Conservation (phyloP, 371 early-diverging fungal genomes). For the Lichtheimia corymbifera region DNA sequence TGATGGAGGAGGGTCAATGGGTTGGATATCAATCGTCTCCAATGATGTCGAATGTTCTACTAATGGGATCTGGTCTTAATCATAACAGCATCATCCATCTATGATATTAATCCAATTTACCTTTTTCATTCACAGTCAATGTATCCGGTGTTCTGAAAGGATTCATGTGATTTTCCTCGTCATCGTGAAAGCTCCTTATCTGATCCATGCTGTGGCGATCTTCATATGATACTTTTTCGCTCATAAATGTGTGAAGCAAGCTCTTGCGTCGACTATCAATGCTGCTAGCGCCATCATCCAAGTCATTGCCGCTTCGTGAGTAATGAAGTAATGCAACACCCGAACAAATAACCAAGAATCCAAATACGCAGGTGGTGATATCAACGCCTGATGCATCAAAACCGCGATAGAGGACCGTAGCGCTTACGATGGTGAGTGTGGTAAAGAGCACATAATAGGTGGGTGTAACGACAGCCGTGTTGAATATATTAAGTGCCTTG, state of each 20-base stretch:
- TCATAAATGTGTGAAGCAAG: constrained; percentile 22
- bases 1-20: background rate
- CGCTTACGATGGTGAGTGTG: constrained; percentile 87
- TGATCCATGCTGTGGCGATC: constrained; percentile 9
- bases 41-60: background rate
- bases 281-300: constrained; percentile 29
- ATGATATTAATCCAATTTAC: too few species aligned
- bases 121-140: too few species aligned
- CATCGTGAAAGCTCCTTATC: background rate
- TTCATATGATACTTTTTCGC: constrained; percentile 21
- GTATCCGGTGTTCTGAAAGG: background rate
- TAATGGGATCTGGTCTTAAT: too few species aligned
- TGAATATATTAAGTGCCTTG: constrained; percentile 93
- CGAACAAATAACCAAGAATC: constrained; percentile 85
- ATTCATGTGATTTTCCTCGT: background rate
- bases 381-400: constrained; percentile 78
- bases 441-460: constrained; percentile 96
- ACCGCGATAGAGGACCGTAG: constrained; percentile 86
- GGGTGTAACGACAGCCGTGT: constrained; percentile 89
- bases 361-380: constrained; percentile 83
- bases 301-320: constrained; percentile 16
- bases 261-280: constrained; percentile 21
- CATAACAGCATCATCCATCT: too few species aligned
- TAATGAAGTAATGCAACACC: constrained; percentile 47
- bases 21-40: constrained; percentile 1